Evolutionary conservation across 2,329 filamentous ascomycete species (phyloP).

Genomic region (Claviceps digitariae): DNA sequence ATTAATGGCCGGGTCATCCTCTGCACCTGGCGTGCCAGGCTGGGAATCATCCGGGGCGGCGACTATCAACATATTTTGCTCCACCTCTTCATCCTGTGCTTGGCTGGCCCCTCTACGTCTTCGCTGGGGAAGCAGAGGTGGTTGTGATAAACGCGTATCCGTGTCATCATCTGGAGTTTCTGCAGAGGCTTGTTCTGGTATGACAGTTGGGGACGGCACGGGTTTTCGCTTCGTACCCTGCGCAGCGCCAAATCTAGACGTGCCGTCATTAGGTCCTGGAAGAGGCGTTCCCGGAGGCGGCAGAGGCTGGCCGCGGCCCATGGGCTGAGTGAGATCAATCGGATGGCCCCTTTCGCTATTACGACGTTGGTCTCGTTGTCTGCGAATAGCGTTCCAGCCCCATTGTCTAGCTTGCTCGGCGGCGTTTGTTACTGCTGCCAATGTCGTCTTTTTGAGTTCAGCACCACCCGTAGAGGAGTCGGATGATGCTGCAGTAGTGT

Average conservation of each 20-base stretch:
- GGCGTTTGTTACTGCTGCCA: constrained; percentile 41
- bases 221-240: constrained; percentile 53
- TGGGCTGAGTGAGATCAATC: constrained; percentile 48
- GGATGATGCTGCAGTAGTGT: constrained; percentile 19
- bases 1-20: constrained; percentile 17
- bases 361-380: constrained; percentile 30
- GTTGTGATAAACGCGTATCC: constrained; percentile 10
- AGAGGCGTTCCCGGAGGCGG: constrained; percentile 71
- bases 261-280: constrained; percentile 48
- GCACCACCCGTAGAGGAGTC: constrained; percentile 21
- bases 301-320: constrained; percentile 70
- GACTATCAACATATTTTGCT: constrained; percentile 48
- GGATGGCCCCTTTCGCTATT: constrained; percentile 17
- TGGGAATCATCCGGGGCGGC: constrained; percentile 51
- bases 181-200: constrained; percentile 7
- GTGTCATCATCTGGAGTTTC: constrained; percentile 16
- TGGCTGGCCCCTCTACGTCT: constrained; percentile 23
- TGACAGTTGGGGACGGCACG: constrained; percentile 37
- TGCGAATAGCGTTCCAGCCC: constrained; percentile 43
- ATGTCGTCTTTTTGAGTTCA: constrained; percentile 32
- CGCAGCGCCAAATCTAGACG: constrained; percentile 42
- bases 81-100: constrained; percentile 21
- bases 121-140: constrained; percentile 36
- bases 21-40: constrained; percentile 35
- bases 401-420: constrained; percentile 44